Percentiles rank a stretch among this genome's conserved stretches.
Conservation (phyloP, 176 grass and related monocot genomes). For the Phoenix dactylifera region DNA sequence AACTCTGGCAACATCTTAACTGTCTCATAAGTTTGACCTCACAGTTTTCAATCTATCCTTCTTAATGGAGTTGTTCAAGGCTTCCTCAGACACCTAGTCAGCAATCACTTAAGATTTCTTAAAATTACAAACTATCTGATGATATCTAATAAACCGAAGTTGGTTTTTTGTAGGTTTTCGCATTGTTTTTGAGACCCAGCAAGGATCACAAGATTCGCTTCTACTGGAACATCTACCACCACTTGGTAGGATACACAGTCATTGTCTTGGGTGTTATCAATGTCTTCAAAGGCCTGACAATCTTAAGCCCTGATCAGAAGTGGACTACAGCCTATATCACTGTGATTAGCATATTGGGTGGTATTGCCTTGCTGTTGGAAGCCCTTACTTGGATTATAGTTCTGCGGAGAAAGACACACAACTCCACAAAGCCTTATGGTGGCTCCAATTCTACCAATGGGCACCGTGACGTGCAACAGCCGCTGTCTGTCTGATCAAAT, state of each 20-base stretch:
- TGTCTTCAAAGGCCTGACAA: conserved; percentile 11
- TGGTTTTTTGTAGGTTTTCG: conserved; percentile 1
- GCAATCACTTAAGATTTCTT: too few relatives aligned
- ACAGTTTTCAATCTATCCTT: too few relatives aligned
- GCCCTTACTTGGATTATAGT: neutral
- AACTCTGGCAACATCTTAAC: too few relatives aligned
- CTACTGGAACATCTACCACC: conserved; percentile 19
- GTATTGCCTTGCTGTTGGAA: neutral
- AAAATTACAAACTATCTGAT: too few relatives aligned
- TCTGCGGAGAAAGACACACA: neutral
- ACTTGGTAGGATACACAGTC: neutral
- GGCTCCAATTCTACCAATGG: neutral
- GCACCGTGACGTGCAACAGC: neutral
- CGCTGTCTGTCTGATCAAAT: neutral
- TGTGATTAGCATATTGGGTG: neutral
- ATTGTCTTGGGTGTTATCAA: conserved; percentile 7
- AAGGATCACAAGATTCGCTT: conserved; percentile 17
- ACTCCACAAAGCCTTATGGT: neutral
- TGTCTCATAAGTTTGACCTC: too few relatives aligned
- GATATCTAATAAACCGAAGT: too few relatives aligned
- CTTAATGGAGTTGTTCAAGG: too few relatives aligned
- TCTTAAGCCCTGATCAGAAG: conserved; percentile 7
- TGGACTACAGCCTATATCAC: conserved; percentile 4
- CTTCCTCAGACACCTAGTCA: too few relatives aligned
- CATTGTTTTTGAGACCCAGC: conserved; percentile 6